These are phyloP conservation scores for Novymonas esmeraldas DNA, from an alignment of 208 protist genomes.

Conservation along the genomic window DNA sequence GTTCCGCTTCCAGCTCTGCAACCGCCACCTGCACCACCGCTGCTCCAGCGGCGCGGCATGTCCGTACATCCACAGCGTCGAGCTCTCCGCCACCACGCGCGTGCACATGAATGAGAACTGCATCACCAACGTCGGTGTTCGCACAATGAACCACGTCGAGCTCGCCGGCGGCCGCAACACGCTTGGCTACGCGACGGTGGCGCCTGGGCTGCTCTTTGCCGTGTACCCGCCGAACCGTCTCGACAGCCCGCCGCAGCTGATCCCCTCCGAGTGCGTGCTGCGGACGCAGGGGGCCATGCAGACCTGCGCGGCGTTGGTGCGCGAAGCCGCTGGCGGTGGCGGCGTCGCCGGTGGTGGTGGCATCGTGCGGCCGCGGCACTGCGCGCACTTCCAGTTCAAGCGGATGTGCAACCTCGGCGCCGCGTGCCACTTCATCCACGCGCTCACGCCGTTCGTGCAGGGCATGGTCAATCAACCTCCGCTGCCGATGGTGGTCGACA, in stretches of 20 bases:
- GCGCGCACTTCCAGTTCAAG: constrained; percentile 86
- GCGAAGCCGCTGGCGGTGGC: background rate
- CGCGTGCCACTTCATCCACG: constrained; percentile 75
- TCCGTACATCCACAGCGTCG: constrained; percentile 61
- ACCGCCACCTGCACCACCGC: constrained; percentile 41
- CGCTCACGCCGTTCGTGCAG: constrained; percentile 64
- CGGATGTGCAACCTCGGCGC: constrained; percentile 69
- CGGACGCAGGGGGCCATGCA: constrained; percentile 50
- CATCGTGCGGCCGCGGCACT: constrained; percentile 58
- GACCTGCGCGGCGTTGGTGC: constrained; percentile 27
- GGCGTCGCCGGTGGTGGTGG: constrained; percentile 1
- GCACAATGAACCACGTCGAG: constrained; percentile 25
- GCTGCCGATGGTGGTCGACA: background rate
- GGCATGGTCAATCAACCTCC: constrained; percentile 35
- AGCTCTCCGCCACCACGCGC: constrained; percentile 37
- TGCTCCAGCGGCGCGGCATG: constrained; percentile 51
- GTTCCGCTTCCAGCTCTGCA: constrained; percentile 74
- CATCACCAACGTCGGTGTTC: constrained; percentile 28
- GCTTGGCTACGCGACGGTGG: constrained; percentile 47
- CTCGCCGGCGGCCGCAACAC: constrained; percentile 60
- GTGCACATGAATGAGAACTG: constrained; percentile 78
- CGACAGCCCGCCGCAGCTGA: constrained; percentile 45
- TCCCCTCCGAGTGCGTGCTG: constrained; percentile 62
- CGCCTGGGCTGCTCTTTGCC: constrained; percentile 43
- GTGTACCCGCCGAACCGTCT: constrained; percentile 68